A percentile compares a stretch with the other conserved stretches of the same genome.
Conservation (phyloP, 1,284 basidiomycete genomes). For the Vanrija sp. region DNA sequence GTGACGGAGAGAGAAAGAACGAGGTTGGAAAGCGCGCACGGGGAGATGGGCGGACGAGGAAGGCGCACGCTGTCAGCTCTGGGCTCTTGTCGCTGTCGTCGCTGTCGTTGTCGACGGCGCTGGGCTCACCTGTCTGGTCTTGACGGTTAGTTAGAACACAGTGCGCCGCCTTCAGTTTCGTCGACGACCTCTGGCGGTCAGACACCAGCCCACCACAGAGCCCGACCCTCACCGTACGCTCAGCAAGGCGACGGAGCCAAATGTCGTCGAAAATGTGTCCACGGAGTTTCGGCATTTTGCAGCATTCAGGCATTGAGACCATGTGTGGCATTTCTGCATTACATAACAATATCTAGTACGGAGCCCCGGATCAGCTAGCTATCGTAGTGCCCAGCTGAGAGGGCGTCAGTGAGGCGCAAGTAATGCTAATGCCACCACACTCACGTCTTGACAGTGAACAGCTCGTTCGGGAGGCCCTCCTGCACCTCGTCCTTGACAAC, state of each 20-base stretch:
- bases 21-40: neutral
- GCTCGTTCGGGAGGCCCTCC: constrained; percentile 68
- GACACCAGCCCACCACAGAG: neutral
- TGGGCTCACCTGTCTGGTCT: constrained; percentile 17
- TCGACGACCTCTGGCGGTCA: too few species aligned
- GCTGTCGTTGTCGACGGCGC: neutral
- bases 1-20: too few species aligned
- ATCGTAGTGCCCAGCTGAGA: constrained; percentile 25
- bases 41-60: neutral
- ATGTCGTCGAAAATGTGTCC: too few species aligned
- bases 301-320: too few species aligned
- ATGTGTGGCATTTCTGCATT: neutral
- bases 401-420: constrained; percentile 1
- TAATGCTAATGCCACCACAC: constrained; percentile 18
- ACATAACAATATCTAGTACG: too few species aligned
- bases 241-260: neutral
- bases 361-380: neutral
- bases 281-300: neutral
- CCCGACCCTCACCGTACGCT: too few species aligned
- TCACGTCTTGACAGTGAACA: constrained; percentile 81
- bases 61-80: constrained; percentile 8
- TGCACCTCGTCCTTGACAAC: constrained; percentile 64
- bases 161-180: neutral
- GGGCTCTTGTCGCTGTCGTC: constrained; percentile 1
- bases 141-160: constrained; percentile 10